Percentiles rank a stretch among this genome's conserved stretches.
Evolutionary conservation across 2,329 filamentous ascomycete genomes (phyloP).

Genomic region (Teratosphaeria zuluensis): DNA sequence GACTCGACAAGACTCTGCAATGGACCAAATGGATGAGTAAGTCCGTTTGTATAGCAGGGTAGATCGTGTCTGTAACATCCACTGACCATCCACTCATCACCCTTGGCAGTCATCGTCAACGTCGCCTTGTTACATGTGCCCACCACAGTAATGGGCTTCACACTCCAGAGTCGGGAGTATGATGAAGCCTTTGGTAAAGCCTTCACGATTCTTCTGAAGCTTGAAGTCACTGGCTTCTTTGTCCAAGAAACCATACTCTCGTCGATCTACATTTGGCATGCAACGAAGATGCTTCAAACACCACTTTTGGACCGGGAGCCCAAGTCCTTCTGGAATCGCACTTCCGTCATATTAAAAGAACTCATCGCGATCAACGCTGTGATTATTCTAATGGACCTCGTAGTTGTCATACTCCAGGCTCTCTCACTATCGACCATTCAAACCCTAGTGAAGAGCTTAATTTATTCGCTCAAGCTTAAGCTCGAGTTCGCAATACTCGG

Average conservation of each 20-base stretch:
- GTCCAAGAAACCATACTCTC: neutral
- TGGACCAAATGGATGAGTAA: neutral
- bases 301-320: neutral
- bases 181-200: neutral
- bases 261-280: neutral
- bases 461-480: constrained; percentile 16
- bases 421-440: constrained; percentile 19
- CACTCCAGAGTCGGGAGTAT: neutral
- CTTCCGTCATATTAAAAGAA: constrained; percentile 14
- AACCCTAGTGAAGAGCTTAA: constrained; percentile 26
- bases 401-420: constrained; percentile 22
- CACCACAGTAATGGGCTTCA: neutral
- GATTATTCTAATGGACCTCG: constrained; percentile 27
- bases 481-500: constrained; percentile 15
- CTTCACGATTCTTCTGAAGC: neutral
- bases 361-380: constrained; percentile 26
- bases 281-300: neutral
- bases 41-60: no score
- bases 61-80: no score
- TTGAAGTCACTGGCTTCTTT: neutral
- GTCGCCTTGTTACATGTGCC: neutral
- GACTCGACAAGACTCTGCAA: neutral
- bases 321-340: neutral
- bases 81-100: no score
- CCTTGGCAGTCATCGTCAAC: neutral